These are phyloP conservation scores for Hericium erinaceus DNA, from an alignment of 768 basidiomycete genomes.

Conservation along the genomic window DNA sequence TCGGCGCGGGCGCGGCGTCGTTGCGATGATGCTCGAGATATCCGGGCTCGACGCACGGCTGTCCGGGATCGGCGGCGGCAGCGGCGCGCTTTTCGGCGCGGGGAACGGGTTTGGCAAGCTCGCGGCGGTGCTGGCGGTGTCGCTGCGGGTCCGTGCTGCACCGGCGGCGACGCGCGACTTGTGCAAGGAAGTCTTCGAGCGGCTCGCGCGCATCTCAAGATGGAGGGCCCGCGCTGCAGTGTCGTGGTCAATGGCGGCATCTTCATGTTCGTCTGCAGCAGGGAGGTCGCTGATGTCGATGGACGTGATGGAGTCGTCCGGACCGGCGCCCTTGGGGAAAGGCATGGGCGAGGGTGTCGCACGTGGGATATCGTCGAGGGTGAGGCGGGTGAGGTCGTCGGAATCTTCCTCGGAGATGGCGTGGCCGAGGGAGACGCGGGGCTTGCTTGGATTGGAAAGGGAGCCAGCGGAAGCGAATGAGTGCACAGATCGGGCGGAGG, in stretches of 20 bases:
- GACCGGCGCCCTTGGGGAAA: background rate
- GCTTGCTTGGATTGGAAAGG: conserved; percentile 13
- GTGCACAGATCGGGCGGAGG: conserved; percentile 18
- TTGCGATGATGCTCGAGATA: conserved; percentile 21
- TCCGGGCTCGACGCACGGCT: conserved; percentile 23
- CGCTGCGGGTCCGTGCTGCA: background rate
- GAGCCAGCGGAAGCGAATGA: conserved; percentile 20
- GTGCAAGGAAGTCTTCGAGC: conserved; percentile 2
- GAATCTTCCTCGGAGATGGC: conserved; percentile 23
- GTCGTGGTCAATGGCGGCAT: background rate
- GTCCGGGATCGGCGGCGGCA: background rate
- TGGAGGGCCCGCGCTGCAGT: conserved; percentile 2
- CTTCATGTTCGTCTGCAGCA: conserved; percentile 19
- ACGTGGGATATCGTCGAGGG: conserved; percentile 20
- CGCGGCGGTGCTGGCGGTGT: background rate
- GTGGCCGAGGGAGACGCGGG: conserved; percentile 16
- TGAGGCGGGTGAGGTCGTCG: conserved; percentile 13
- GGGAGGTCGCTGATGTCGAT: conserved; percentile 24
- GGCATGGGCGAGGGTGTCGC: conserved; percentile 10
- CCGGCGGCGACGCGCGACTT: background rate
- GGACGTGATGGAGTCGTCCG: conserved; percentile 21
- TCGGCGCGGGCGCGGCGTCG: conserved; percentile 23
- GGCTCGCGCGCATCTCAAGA: conserved; percentile 5
- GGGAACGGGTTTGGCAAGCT: too few species aligned
- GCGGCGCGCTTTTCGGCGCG: too few species aligned